phyloP scores from a whole-genome alignment of 2,329 filamentous ascomycete genomes.

The Colletotrichum eleusines region DNA sequence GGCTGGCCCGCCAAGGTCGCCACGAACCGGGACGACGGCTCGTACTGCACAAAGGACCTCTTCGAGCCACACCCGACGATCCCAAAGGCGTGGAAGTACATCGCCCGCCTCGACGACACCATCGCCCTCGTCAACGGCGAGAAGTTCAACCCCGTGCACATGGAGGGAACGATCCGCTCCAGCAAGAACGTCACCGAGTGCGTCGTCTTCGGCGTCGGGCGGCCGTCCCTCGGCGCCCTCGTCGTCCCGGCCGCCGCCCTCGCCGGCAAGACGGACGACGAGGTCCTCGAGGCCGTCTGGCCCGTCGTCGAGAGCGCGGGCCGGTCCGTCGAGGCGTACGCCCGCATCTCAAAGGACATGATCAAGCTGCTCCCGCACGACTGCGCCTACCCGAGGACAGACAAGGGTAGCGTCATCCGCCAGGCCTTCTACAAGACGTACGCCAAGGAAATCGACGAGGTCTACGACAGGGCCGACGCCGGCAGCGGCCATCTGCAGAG shows the following conservation, averaged over 20 bases:
- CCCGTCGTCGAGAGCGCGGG: constrained; percentile 51
- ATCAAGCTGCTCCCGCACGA: constrained; percentile 60
- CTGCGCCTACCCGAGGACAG: constrained; percentile 56
- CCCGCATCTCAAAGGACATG: constrained; percentile 60
- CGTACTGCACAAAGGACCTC: constrained; percentile 73
- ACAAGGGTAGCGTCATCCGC: constrained; percentile 48
- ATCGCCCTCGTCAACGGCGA: constrained; percentile 74
- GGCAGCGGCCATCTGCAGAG: constrained; percentile 38
- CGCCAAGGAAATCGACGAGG: constrained; percentile 41
- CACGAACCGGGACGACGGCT: constrained; percentile 68
- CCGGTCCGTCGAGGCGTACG: constrained; percentile 48
- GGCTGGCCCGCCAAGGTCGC: constrained; percentile 62
- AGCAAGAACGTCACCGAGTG: constrained; percentile 62
- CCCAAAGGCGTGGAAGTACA: constrained; percentile 70
- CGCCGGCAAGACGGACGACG: constrained; percentile 42
- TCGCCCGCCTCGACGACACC: constrained; percentile 71
- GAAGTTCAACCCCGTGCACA: constrained; percentile 74
- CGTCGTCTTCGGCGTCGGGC: constrained; percentile 71
- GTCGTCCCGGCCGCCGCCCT: constrained; percentile 57
- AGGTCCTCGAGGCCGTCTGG: constrained; percentile 50
- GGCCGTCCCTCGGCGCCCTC: constrained; percentile 67
- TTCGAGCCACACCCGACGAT: constrained; percentile 67
- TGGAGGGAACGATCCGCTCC: constrained; percentile 67
- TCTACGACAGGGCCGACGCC: constrained; percentile 50
- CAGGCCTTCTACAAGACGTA: constrained; percentile 45